Evolutionary conservation across 2,329 filamentous ascomycete genomes (phyloP), one percentile per base, ranked within the genome.

Genomic region (Mycosphaerella arachidis): DNA sequence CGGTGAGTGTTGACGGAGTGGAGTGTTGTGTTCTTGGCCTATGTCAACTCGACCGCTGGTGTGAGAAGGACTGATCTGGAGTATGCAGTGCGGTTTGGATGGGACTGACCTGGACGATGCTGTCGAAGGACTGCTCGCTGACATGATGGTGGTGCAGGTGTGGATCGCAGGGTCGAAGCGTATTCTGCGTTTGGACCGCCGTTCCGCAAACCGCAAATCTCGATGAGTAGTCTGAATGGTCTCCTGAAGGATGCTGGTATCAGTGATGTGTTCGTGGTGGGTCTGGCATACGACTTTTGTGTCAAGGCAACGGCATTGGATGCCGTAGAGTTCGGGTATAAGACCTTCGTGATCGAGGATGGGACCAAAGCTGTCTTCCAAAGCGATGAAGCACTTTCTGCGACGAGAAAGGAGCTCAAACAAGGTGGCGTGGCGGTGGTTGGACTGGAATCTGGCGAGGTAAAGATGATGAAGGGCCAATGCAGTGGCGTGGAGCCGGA

Each of bases 111-210:
- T 10, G 10, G 16, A 16, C 4, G 35, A 10, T 48, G 45, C 45
- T 48, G 4, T 29, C 3, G 46, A 4, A 43, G 12, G 4, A 24
- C 18, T 8, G 20, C 6, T 30, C 10, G 46, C 46, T 50, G 16
- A 50, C 29, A n/a, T 50, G 2, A 12, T 50, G 20, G 1, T 51
- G 48, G 24, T 24, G 24, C 30, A 52, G 50, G 50, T 3, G n/a
- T 9, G 16, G 82, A 91, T 71, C 73, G 80, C 48, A 79, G 83
- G 48, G 84, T 96, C 1, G 94, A 99, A 76, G 96, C 97, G 89
- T 97, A 97, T 76, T 93, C 89, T 63, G 92, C 88, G 0, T 97
- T 99, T 69, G 87, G 88, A 62, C 90, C 92, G 71, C 89, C 90
- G 0, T 93, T 97, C 68, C 75, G 75, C 43, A 80, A 81, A 6